These are phyloP conservation scores for Gossypium armourianum DNA, from an alignment of 441 rosid species.

Conservation along the genomic window DNA sequence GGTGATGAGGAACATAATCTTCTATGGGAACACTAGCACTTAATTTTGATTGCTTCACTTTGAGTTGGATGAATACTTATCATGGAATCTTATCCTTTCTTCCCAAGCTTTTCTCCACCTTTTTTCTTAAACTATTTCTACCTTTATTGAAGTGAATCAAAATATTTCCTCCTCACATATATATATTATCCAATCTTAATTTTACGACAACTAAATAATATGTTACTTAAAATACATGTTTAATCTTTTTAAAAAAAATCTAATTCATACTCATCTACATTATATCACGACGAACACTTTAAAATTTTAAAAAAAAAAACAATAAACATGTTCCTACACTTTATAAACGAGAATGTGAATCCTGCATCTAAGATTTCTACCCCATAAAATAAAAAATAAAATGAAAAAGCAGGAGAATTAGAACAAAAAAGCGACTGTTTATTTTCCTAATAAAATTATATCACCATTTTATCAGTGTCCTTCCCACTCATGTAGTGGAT, in stretches of 20 bases:
- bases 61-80: too few relatives aligned
- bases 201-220: not conserved
- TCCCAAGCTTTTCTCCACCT: not conserved
- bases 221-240: not conserved
- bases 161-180: not conserved
- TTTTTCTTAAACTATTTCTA: not conserved
- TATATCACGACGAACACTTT: not conserved
- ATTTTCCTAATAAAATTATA: not conserved
- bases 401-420: not conserved
- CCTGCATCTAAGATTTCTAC: not conserved
- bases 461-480: not conserved
- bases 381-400: not conserved
- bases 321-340: not conserved
- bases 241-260: too few relatives aligned
- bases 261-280: too few relatives aligned
- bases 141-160: not conserved
- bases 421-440: not conserved
- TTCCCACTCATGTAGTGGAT: slow-evolving; percentile 1
- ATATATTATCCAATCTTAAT: not conserved
- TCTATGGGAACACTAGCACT: not conserved
- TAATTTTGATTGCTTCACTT: not conserved
- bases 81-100: not conserved
- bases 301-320: not conserved
- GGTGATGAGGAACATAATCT: too few relatives aligned
- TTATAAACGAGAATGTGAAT: not conserved